Percentiles rank a stretch among this genome's conserved stretches.
These are phyloP conservation scores for Chlorella ohadii DNA, from an alignment of 139 green algal genomes.

Conservation along the genomic window DNA sequence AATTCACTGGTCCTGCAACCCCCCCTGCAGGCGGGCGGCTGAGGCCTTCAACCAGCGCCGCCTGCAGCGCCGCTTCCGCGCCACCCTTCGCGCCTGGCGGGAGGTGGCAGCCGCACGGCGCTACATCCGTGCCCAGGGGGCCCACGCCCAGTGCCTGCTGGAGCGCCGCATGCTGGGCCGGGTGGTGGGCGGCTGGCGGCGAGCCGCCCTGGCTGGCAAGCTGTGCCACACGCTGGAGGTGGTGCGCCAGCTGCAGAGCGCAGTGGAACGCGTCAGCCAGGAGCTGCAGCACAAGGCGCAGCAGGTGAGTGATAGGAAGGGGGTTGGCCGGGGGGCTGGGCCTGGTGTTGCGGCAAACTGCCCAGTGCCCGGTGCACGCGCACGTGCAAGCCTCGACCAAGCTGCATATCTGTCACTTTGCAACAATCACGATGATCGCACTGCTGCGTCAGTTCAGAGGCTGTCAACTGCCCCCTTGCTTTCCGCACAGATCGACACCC, in stretches of 20 bases:
- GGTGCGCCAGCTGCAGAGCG: slow-evolving; percentile 24
- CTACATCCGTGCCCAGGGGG: background rate
- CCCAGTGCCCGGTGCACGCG: too few species aligned
- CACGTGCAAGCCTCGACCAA: too few species aligned
- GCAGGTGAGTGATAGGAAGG: background rate
- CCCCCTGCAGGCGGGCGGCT: background rate
- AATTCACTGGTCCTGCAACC: background rate
- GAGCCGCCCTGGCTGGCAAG: slow-evolving; percentile 14
- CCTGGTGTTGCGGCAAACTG: too few species aligned
- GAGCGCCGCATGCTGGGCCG: slow-evolving; percentile 3
- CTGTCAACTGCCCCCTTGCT: too few species aligned
- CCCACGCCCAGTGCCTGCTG: background rate
- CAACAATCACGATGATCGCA: too few species aligned
- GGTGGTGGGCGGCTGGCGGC: slow-evolving; percentile 2
- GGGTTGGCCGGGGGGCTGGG: too few species aligned
- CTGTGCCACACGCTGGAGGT: background rate
- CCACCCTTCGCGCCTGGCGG: background rate
- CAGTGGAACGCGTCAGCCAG: background rate
- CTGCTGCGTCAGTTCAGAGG: too few species aligned
- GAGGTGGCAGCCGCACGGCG: background rate
- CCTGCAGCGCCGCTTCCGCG: background rate
- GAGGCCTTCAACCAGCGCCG: background rate
- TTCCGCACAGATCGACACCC: slow-evolving; percentile 9
- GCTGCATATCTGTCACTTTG: too few species aligned
- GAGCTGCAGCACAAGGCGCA: slow-evolving; percentile 25